Conservation (phyloP, 352 stramenopile species). For the Globisporangium emineosum region DNA sequence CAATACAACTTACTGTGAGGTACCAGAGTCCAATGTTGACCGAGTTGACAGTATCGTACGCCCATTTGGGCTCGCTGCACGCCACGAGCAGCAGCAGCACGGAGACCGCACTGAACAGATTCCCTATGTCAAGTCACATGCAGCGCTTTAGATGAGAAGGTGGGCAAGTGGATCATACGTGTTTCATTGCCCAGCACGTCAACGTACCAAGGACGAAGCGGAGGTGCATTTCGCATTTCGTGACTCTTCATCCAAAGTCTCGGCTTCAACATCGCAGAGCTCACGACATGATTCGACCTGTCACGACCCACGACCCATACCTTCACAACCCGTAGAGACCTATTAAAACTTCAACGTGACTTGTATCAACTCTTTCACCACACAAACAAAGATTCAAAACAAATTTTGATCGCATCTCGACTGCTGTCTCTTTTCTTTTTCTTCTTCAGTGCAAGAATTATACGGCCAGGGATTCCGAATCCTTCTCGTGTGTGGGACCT, state of each 20-base stretch:
- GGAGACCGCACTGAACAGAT: conserved; percentile 39
- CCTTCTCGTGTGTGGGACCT: conserved; percentile 4
- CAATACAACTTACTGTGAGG: conserved; percentile 37
- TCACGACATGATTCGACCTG: background rate
- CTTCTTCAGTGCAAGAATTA: conserved; percentile 2
- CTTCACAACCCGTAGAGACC: background rate
- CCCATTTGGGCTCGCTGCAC: conserved; percentile 48
- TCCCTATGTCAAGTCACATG: conserved; percentile 28
- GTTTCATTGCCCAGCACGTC: background rate
- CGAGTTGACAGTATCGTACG: conserved; percentile 62
- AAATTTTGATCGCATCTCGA: background rate
- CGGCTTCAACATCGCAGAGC: background rate
- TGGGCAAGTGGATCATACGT: too few relatives aligned
- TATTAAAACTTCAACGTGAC: background rate
- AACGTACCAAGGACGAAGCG: conserved; percentile 42
- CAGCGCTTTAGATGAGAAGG: too few relatives aligned
- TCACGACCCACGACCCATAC: background rate
- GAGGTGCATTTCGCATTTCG: conserved; percentile 32
- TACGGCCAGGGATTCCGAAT: conserved; percentile 15
- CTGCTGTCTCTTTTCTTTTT: conserved; percentile 1
- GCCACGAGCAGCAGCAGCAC: conserved; percentile 51
- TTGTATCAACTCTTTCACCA: too few relatives aligned
- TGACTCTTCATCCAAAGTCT: too few relatives aligned
- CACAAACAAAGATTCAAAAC: conserved; percentile 4
- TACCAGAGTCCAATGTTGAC: conserved; percentile 74